Percentiles rank a stretch among this genome's conserved stretches.
phyloP scores from a whole-genome alignment of 352 stramenopile genomes.

The Globisporangium spiculum region DNA sequence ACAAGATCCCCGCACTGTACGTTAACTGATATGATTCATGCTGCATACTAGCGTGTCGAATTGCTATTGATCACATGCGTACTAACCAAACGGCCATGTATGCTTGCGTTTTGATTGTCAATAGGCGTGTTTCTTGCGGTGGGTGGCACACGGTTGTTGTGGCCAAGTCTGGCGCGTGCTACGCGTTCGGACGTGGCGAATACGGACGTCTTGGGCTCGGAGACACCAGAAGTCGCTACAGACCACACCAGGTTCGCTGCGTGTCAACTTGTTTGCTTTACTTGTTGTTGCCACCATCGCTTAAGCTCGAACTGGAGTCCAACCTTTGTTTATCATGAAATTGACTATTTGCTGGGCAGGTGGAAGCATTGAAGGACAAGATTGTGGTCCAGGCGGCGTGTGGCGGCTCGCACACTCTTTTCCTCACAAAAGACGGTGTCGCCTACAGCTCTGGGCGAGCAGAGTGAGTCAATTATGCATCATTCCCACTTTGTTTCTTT shows the following conservation, averaged over 20 bases:
- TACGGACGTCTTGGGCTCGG: constrained; percentile 86
- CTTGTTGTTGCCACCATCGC: background rate
- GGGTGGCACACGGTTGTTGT: constrained; percentile 84
- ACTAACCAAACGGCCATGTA: background rate
- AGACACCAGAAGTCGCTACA: constrained; percentile 67
- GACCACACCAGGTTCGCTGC: constrained; percentile 46
- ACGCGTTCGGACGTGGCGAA: constrained; percentile 74
- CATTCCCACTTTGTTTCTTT: background rate
- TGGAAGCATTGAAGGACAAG: constrained; percentile 61
- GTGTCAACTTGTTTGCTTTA: background rate
- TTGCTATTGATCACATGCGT: background rate
- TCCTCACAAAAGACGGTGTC: constrained; percentile 81
- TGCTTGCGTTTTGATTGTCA: background rate
- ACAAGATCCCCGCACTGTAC: constrained; percentile 62
- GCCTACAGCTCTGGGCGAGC: constrained; percentile 79
- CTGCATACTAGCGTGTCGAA: background rate
- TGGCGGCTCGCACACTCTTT: constrained; percentile 84
- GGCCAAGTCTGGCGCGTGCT: constrained; percentile 68
- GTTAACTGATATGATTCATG: constrained; percentile 13
- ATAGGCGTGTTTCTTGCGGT: constrained; percentile 73
- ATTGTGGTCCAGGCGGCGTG: constrained; percentile 69
- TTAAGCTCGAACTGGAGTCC: background rate
- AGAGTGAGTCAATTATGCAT: constrained; percentile 52
- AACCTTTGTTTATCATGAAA: background rate
- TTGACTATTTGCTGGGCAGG: constrained; percentile 22